Conservation (phyloP, 192 early-diverging fungal species). For the Backusella tuberculispora region DNA sequence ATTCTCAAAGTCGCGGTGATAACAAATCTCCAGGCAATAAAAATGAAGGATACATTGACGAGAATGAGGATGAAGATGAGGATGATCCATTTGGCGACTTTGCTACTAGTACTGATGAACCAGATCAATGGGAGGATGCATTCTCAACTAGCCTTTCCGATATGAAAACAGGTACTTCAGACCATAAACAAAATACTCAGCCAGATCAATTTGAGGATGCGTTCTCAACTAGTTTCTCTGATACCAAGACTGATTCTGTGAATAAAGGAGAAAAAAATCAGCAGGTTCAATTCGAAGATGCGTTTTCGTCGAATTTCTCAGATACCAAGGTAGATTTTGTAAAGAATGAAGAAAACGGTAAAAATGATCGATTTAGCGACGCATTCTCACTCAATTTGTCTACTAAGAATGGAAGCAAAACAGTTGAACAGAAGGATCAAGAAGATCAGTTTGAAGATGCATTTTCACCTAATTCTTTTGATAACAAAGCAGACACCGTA, state of each 20-base stretch:
- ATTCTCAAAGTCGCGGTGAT: too few species aligned
- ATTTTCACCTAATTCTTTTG: background rate
- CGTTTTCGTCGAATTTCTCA: conserved; percentile 8
- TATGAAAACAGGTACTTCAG: background rate
- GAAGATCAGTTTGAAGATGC: background rate
- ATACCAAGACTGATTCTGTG: background rate
- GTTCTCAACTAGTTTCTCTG: background rate
- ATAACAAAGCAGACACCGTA: background rate
- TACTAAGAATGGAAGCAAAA: too few species aligned
- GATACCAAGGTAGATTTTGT: background rate
- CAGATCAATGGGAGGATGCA: conserved; percentile 17
- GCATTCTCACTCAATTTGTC: background rate
- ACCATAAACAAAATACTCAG: background rate
- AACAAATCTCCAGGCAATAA: background rate
- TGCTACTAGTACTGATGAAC: conserved; percentile 2
- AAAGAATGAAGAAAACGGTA: background rate
- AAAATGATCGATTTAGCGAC: background rate
- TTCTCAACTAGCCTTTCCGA: conserved; percentile 7
- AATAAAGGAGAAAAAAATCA: background rate
- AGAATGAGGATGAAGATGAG: background rate
- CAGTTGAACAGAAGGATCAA: background rate
- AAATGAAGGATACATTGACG: background rate
- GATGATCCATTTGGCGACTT: conserved; percentile 25
- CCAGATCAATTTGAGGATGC: conserved; percentile 5
- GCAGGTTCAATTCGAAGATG: background rate